Conservation (phyloP, 345 rosid genomes). For the Erodium maritimum region DNA sequence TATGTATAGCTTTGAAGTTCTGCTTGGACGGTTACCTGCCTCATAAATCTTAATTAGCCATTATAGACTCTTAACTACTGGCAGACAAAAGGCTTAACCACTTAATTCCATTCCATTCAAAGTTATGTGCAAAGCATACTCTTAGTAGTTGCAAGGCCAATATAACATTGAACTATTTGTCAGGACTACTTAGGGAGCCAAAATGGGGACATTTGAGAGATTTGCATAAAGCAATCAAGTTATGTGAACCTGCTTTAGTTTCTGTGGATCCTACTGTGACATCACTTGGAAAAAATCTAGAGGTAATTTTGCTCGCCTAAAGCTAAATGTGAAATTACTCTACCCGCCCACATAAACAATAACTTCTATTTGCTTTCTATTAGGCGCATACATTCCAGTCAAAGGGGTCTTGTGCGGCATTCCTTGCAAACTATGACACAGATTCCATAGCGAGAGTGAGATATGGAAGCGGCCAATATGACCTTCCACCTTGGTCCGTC, state of each 20-base stretch:
- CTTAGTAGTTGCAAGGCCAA: background rate
- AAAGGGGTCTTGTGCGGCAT: slow-evolving; percentile 57
- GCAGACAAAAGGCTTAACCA: background rate
- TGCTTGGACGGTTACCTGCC: background rate
- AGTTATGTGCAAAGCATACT: background rate
- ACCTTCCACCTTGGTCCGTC: slow-evolving; percentile 82
- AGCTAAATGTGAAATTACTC: background rate
- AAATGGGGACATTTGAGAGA: slow-evolving; percentile 45
- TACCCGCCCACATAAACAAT: background rate
- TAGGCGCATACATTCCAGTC: slow-evolving; percentile 69
- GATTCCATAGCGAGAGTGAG: slow-evolving; percentile 39
- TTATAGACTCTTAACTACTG: too few species aligned
- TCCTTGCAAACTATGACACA: slow-evolving; percentile 62
- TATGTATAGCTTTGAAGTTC: background rate
- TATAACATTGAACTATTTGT: background rate
- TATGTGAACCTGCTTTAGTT: slow-evolving; percentile 21
- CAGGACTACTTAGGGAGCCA: slow-evolving; percentile 34
- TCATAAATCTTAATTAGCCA: background rate
- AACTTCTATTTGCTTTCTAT: background rate
- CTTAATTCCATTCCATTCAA: background rate
- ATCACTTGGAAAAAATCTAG: slow-evolving; percentile 20
- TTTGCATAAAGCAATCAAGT: slow-evolving; percentile 29
- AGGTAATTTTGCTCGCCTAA: slow-evolving; percentile 2
- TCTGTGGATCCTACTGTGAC: slow-evolving; percentile 7
- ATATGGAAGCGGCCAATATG: slow-evolving; percentile 44